Conservation (phyloP, 352 stramenopile genomes). For the Elongisporangium senticosum region DNA sequence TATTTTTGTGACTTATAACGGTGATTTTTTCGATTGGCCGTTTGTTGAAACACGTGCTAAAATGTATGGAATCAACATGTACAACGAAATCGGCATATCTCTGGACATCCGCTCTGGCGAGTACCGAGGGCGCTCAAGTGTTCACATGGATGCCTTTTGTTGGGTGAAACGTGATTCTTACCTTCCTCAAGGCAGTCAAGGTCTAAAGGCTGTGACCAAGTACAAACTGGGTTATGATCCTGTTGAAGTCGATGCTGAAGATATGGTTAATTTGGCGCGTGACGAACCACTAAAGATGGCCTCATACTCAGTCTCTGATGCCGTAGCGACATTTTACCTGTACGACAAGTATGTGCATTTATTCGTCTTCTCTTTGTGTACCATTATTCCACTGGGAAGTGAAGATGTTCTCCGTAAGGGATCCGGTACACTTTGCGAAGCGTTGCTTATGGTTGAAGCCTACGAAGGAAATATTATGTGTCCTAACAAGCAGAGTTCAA, state of each 20-base stretch:
- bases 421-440: constrained; percentile 97
- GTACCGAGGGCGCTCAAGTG: constrained; percentile 88
- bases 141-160: constrained; percentile 98
- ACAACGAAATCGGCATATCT: constrained; percentile 79
- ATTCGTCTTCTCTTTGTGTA: constrained; percentile 99
- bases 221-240: constrained; percentile 99
- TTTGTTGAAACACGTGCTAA: constrained; percentile 94
- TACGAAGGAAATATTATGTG: constrained; percentile 96
- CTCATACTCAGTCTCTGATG: constrained; percentile 99
- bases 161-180: constrained; percentile 99
- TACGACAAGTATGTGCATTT: constrained; percentile 99
- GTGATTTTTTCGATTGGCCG: constrained; percentile 99
- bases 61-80: constrained; percentile 91
- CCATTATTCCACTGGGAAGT: constrained; percentile 96
- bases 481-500: constrained; percentile 97
- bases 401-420: constrained; percentile 98
- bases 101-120: constrained; percentile 77
- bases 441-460: constrained; percentile 98
- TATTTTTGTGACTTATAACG: constrained; percentile 99
- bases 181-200: constrained; percentile 96
- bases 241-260: constrained; percentile 97
- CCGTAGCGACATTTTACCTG: constrained; percentile 99
- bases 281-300: constrained; percentile 97
- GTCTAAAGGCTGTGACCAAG: constrained; percentile 98
- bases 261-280: constrained; percentile 96